Base-by-base conservation (phyloP, 768 basidiomycete species). In the Russula abietina region DNA sequence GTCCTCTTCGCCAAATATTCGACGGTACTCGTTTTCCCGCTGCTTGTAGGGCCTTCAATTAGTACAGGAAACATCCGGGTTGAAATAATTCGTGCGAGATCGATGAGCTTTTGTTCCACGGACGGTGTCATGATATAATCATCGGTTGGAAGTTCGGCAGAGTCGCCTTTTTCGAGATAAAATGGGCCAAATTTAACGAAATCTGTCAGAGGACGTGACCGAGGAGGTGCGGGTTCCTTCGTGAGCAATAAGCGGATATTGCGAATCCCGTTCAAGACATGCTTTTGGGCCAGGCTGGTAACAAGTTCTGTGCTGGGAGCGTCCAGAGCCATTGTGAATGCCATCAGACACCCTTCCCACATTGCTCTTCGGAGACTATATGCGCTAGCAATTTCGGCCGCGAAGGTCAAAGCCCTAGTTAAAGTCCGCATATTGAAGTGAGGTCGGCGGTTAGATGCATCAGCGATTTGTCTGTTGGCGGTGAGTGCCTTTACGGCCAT, bases 361-460 rank as follows among this genome's bases (percentile, higher is more conserved):
- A 98, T 77, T 1, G 91, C 87, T 45, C 97, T 79, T 41, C 94
- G 83, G 10, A 98, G 75, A 30, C 92, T 86, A 68, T 91, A 98
- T 32, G 79, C 74, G 39, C 81, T 76, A 0, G 89, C 85, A 50
- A 88, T 87, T 65, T 96, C 90, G 1, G 90, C 85, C 1, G 93
- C 89, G 73, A 97, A 98, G 0, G 85, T 91, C 54, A 99, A 78
- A 0, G 94, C 93, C 55, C 97, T 88, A 5, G 91, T 80, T 63
- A 99, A 80, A 0, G 96, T 98, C 24, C 97, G 87, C 91, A 98
- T 96, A 75, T 92, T 98, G 78, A 88, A 99, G 73, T 98, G 93
- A 33, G 96, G 97, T 24, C 88, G 79, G 65, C 88, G 88, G 66
- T 98, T 98, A 16, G 93, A 85, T 2, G 95, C 95, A 70, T 99